Evolutionary conservation across 2,329 filamentous ascomycete species (phyloP), one percentile per base, ranked within the genome.

Genomic region (Diaporthe vexans): DNA sequence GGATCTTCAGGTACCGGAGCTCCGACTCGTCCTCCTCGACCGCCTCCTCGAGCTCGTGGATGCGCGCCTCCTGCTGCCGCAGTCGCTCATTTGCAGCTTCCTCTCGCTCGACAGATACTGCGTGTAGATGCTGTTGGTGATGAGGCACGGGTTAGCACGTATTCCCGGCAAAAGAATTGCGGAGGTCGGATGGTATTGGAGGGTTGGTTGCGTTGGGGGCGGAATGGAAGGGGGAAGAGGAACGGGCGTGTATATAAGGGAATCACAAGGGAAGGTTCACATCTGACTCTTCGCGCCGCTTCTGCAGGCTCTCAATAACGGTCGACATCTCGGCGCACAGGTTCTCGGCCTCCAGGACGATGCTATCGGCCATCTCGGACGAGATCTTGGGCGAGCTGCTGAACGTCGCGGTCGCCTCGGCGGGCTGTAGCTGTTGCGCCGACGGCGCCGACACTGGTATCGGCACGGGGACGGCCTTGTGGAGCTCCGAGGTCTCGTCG

Each of bases 1-100:
- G 88, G 75, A 94, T 89, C 73, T 90, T 88, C 56, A 91, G 86
- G 79, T 90, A 90, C 58, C 88, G 86, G 37, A 93, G 85, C 79
- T 92, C 90, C 54, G 90, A 88, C 76, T 91, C 89, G 78, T 88
- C 88, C 77, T 88, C 86, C 65, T 87, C 84, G 33, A 89, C 84
- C 77, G 91, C 88, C 51, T 88, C 84, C 79, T 90, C 90, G 77
- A 93, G 84, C 76, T 91, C 87, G 54, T 85, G 79, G 57, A 93
- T 84, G 57, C 90, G 88, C 51, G 86, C 86, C 78, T 93, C 90
- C 19, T 93, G 85, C 74, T 89, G 88, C 33, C 90, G 84, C 73
- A 93, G 90, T 70, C 88, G 88, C 76, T 90, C 85, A 56, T 88
- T 87, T 68, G 91, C 87, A 51, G 85, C 85, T 79, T 92, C 88